Percentiles rank a stretch among this genome's conserved stretches.
Evolutionary conservation across 2,329 filamentous ascomycete species (phyloP).

Genomic region (Sporothrix sp.): DNA sequence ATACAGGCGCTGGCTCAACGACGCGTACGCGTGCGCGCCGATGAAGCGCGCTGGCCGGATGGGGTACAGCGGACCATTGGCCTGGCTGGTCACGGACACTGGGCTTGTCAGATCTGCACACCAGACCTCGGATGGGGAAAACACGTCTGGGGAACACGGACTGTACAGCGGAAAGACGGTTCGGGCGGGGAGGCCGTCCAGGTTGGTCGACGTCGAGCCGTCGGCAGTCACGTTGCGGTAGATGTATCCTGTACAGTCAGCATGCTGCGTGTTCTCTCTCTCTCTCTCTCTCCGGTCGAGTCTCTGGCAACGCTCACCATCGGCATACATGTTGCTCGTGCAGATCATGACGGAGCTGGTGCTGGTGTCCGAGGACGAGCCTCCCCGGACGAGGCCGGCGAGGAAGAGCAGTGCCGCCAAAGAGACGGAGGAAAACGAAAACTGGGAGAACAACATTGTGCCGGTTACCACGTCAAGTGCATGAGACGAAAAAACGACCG

Average conservation of each 20-base stretch:
- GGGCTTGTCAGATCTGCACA: background rate
- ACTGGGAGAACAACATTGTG: no score
- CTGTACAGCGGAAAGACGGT: slow-evolving; percentile 9
- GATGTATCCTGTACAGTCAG: slow-evolving; percentile 7
- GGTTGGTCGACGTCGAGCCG: background rate
- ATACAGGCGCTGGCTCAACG: slow-evolving; percentile 8
- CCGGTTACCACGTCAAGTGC: no score
- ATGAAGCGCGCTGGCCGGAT: slow-evolving; percentile 2
- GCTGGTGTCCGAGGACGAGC: background rate
- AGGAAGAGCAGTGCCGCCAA: background rate
- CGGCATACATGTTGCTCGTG: slow-evolving; percentile 4
- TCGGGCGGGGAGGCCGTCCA: slow-evolving; percentile 6
- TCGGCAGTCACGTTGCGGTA: slow-evolving; percentile 7
- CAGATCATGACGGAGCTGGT: slow-evolving; percentile 8
- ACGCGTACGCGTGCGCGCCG: slow-evolving; percentile 9
- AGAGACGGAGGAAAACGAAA: background rate
- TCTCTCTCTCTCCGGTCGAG: no score
- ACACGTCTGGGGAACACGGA: background rate
- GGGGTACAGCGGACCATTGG: slow-evolving; percentile 3
- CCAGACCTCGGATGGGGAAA: no score
- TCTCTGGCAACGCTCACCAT: slow-evolving; percentile 5
- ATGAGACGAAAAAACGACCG: no score
- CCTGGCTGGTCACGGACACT: slow-evolving; percentile 12
- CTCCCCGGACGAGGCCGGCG: background rate
- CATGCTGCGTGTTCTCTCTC: no score